Percentiles rank a stretch among this genome's conserved stretches.
Conservation (phyloP, 2,329 filamentous ascomycete species). For the Fusarium metavorans region DNA sequence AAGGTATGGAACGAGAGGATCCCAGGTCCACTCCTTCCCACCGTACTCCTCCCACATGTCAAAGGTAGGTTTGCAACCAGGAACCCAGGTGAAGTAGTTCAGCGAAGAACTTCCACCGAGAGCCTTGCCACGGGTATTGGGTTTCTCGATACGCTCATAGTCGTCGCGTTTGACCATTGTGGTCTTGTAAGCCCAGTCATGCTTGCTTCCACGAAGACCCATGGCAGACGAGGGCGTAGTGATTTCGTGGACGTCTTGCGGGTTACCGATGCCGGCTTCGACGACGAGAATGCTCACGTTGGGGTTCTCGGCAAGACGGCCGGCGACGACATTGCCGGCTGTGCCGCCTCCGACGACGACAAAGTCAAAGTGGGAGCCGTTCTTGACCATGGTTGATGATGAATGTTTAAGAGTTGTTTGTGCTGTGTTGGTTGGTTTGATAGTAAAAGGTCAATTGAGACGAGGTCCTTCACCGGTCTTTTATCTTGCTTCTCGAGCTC, state of each 20-base stretch:
- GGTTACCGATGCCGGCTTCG: constrained; percentile 61
- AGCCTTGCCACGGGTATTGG: constrained; percentile 70
- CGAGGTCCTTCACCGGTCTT: not conserved
- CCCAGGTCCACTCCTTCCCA: constrained; percentile 72
- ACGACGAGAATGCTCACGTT: constrained; percentile 58
- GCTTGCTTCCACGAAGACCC: constrained; percentile 65
- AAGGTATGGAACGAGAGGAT: constrained; percentile 62
- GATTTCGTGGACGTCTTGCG: constrained; percentile 62
- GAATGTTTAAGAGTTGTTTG: not conserved
- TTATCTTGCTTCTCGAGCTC: not conserved
- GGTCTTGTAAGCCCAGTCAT: constrained; percentile 72
- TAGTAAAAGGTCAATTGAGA: not conserved
- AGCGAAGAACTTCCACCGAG: constrained; percentile 69
- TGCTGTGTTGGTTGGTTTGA: not conserved
- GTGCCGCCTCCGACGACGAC: constrained; percentile 43
- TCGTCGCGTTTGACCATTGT: constrained; percentile 69
- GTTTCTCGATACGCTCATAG: constrained; percentile 72
- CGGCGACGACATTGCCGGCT: constrained; percentile 50
- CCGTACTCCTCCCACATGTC: constrained; percentile 78
- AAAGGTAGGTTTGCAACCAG: constrained; percentile 68
- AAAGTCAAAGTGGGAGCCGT: not conserved
- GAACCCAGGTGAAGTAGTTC: constrained; percentile 75
- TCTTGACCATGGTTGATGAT: not conserved
- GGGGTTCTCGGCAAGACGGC: constrained; percentile 50
- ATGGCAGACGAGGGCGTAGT: constrained; percentile 65